A percentile compares a stretch with the other conserved stretches of the same genome.
Conservation (phyloP, 768 basidiomycete genomes). For the Xanthoconium purpureum region DNA sequence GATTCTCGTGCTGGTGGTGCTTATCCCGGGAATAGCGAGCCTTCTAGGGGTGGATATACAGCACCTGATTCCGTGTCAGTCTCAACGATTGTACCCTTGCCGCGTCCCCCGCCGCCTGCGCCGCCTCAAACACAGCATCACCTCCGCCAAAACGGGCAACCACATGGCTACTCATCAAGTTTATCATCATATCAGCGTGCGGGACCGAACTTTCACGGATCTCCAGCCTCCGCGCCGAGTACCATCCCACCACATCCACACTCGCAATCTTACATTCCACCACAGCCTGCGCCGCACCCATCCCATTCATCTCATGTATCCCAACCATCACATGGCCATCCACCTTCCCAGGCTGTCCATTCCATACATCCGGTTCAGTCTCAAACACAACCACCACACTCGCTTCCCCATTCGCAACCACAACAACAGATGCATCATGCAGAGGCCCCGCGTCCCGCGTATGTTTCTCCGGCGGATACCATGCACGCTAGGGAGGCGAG, state of each 20-base stretch:
- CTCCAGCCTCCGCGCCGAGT: slow-evolving; percentile 15
- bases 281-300: slow-evolving; percentile 9
- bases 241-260: slow-evolving; percentile 16
- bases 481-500: slow-evolving; percentile 26
- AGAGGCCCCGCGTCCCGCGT: slow-evolving; percentile 23
- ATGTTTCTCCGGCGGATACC: slow-evolving; percentile 29
- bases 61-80: slow-evolving; percentile 15
- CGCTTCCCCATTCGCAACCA: slow-evolving; percentile 24
- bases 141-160: slow-evolving; percentile 17
- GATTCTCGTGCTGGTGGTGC: slow-evolving; percentile 21
- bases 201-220: slow-evolving; percentile 11
- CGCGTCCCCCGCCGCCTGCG: slow-evolving; percentile 13
- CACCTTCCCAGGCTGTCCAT: slow-evolving; percentile 15
- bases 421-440: slow-evolving; percentile 28
- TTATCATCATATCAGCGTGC: slow-evolving; percentile 19
- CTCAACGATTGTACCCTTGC: slow-evolving; percentile 16
- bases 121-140: slow-evolving; percentile 18
- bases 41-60: slow-evolving; percentile 13
- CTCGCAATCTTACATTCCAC: slow-evolving; percentile 27
- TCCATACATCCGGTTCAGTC: slow-evolving; percentile 14
- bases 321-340: slow-evolving; percentile 19
- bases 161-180: slow-evolving; percentile 17
- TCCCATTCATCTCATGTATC: slow-evolving; percentile 12
- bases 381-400: slow-evolving; percentile 26
- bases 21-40: slow-evolving; percentile 14